Percentiles rank a stretch among this genome's conserved stretches.
Evolutionary conservation across 2,329 filamentous ascomycete species (phyloP).

Genomic region (Alternaria conjuncta): DNA sequence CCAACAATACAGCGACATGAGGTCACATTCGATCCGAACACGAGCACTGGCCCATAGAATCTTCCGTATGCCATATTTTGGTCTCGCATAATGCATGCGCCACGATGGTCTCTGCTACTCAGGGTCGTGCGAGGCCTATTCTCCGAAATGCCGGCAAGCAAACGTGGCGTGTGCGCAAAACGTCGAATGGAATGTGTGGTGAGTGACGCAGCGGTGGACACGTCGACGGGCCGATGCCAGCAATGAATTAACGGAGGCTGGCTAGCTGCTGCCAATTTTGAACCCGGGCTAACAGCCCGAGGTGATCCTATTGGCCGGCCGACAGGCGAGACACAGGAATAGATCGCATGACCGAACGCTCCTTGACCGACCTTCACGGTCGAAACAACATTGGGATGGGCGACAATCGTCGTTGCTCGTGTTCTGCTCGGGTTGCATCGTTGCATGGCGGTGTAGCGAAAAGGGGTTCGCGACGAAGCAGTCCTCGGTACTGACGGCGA

Average conservation of each 20-base stretch:
- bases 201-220: constrained; percentile 6
- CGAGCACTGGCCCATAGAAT: constrained; percentile 13
- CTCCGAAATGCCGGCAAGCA: constrained; percentile 1
- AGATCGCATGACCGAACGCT: neutral
- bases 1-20: constrained; percentile 25
- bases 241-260: neutral
- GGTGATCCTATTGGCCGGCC: neutral
- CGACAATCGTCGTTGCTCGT: constrained; percentile 17
- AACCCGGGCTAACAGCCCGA: neutral
- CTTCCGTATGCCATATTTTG: constrained; percentile 16
- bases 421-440: neutral
- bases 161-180: neutral
- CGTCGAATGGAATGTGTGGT: constrained; percentile 4
- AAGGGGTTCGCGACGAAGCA: neutral
- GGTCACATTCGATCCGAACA: constrained; percentile 21
- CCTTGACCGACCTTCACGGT: neutral
- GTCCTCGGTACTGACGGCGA: neutral
- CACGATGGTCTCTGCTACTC: neutral
- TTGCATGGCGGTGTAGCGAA: neutral
- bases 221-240: neutral
- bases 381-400: neutral
- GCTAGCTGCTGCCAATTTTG: constrained; percentile 6
- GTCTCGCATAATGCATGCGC: neutral
- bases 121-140: neutral
- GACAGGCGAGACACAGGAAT: neutral